These are phyloP conservation scores for Tetracentron sinense DNA, from an alignment of 164 flowering plant genomes.

Conservation along the genomic window DNA sequence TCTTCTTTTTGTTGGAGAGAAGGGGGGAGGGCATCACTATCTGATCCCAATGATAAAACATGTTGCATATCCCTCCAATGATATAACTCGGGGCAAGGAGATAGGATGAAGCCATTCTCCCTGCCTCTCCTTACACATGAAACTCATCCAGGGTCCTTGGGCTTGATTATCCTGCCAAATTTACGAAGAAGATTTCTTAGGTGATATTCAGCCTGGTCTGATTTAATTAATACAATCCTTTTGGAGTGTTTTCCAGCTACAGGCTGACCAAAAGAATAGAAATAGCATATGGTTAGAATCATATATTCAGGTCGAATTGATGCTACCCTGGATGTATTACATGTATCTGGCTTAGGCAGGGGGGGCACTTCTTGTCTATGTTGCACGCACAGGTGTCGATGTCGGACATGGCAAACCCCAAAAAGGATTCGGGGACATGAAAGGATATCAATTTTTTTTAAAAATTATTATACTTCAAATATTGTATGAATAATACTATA, in stretches of 20 bases:
- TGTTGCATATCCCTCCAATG: no score
- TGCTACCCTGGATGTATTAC: not conserved
- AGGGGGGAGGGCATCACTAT: no score
- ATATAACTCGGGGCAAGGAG: not conserved
- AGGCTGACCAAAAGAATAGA: no score
- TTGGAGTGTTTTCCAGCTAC: not conserved
- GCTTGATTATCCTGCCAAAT: not conserved
- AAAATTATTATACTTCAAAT: no score
- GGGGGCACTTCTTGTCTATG: no score
- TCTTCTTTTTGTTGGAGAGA: no score
- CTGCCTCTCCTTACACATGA: not conserved
- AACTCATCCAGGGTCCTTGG: not conserved
- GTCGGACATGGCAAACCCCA: no score
- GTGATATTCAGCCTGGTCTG: not conserved
- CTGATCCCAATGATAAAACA: no score
- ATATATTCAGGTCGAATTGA: not conserved
- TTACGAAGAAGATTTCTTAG: not conserved
- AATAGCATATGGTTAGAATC: not conserved
- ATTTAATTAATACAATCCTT: not conserved
- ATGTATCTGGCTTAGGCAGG: not conserved
- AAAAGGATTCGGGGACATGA: no score
- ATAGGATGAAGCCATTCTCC: not conserved
- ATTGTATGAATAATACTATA: no score
- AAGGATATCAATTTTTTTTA: no score
- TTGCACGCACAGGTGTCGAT: no score